These are phyloP conservation scores for Pythium pyrilobum DNA, from an alignment of 352 stramenopile species.

Conservation along the genomic window DNA sequence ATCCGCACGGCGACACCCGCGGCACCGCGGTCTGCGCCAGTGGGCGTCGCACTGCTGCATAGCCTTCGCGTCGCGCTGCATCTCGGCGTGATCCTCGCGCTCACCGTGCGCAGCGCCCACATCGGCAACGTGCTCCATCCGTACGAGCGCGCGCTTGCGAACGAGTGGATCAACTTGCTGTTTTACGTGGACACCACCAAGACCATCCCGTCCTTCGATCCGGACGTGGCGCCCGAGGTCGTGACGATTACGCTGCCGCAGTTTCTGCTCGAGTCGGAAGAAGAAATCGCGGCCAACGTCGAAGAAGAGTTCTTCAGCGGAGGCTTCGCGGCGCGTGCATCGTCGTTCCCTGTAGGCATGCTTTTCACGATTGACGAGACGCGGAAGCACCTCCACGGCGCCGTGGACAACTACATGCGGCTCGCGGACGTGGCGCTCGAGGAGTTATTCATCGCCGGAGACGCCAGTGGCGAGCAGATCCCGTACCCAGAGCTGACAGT, in stretches of 20 bases:
- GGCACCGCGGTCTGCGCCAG: background rate
- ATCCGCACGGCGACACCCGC: background rate
- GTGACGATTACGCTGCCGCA: slow-evolving; percentile 46
- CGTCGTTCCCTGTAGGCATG: slow-evolving; percentile 50
- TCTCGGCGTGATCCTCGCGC: slow-evolving; percentile 28
- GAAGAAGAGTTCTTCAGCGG: slow-evolving; percentile 56
- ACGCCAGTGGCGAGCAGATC: slow-evolving; percentile 11
- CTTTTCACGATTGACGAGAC: slow-evolving; percentile 74
- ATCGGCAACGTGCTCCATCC: slow-evolving; percentile 45
- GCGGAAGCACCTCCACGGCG: slow-evolving; percentile 58
- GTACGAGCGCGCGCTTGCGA: slow-evolving; percentile 53
- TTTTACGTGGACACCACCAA: slow-evolving; percentile 57
- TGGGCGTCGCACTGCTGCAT: slow-evolving; percentile 13
- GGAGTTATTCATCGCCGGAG: slow-evolving; percentile 32
- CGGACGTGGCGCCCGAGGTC: background rate
- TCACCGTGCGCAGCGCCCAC: slow-evolving; percentile 43
- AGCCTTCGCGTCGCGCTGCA: slow-evolving; percentile 34
- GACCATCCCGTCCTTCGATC: slow-evolving; percentile 7
- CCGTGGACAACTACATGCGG: slow-evolving; percentile 53
- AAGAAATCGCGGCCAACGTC: slow-evolving; percentile 60
- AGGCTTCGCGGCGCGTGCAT: slow-evolving; percentile 45
- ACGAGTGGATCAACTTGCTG: slow-evolving; percentile 64
- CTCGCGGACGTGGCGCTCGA: slow-evolving; percentile 52
- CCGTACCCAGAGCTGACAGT: slow-evolving; percentile 47
- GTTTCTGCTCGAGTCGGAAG: slow-evolving; percentile 59